A percentile compares a stretch with the other conserved stretches of the same genome.
Evolutionary conservation across 2,329 filamentous ascomycete species (phyloP).

Genomic region (Cyanodermella asteris): DNA sequence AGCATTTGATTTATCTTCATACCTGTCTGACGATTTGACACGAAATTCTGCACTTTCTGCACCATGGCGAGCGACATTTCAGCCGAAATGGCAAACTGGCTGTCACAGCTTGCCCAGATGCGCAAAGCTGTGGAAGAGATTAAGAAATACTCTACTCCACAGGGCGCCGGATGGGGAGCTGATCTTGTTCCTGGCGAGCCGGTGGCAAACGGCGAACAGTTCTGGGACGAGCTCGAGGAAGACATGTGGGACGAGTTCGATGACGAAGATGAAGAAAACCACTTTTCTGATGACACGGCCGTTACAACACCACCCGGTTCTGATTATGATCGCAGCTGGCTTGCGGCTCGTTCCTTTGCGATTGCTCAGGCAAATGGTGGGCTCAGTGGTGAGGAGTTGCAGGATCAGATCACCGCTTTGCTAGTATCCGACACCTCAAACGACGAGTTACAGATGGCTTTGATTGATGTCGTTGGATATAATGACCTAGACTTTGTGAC

Average conservation of each 20-base stretch:
- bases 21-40: too few species aligned
- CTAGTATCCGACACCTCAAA: constrained; percentile 48
- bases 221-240: too few species aligned
- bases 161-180: too few species aligned
- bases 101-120: constrained; percentile 69
- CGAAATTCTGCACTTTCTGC: too few species aligned
- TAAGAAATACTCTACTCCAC: too few species aligned
- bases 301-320: too few species aligned
- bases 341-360: constrained; percentile 43
- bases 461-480: constrained; percentile 80
- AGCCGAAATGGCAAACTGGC: constrained; percentile 65
- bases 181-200: too few species aligned
- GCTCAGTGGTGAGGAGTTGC: constrained; percentile 46
- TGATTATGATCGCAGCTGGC: constrained; percentile 44
- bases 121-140: constrained; percentile 60
- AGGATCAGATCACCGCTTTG: constrained; percentile 55
- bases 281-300: constrained; percentile 35
- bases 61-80: too few species aligned
- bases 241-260: constrained; percentile 90
- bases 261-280: constrained; percentile 44
- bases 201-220: too few species aligned
- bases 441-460: constrained; percentile 72
- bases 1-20: too few species aligned
- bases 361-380: constrained; percentile 44
- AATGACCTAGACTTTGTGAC: constrained; percentile 86